phyloP scores from a whole-genome alignment of 2,329 filamentous ascomycete species.

The Alternaria hordeiaustralica region DNA sequence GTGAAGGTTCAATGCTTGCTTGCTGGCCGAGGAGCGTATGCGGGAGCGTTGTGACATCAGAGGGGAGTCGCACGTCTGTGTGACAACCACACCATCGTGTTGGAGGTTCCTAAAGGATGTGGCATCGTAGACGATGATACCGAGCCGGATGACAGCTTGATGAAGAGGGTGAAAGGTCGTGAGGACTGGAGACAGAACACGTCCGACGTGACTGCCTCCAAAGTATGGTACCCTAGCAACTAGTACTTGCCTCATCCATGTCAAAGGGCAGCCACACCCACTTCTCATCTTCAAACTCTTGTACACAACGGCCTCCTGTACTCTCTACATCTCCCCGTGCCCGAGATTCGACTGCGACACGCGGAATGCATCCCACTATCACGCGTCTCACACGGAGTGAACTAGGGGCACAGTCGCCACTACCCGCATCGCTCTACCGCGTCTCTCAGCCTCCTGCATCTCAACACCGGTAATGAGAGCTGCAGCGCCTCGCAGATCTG shows the following conservation, averaged over 20 bases:
- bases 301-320: background rate
- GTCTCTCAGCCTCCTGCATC: background rate
- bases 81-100: background rate
- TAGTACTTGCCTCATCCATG: slow-evolving; percentile 29
- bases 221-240: slow-evolving; percentile 32
- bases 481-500: background rate
- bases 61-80: background rate
- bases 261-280: slow-evolving; percentile 19
- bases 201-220: slow-evolving; percentile 16
- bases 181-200: slow-evolving; percentile 2
- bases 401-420: slow-evolving; percentile 1
- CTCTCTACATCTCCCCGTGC: background rate
- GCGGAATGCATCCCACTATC: background rate
- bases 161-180: slow-evolving; percentile 6
- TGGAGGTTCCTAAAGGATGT: background rate
- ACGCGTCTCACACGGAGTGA: background rate
- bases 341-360: background rate
- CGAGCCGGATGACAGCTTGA: slow-evolving; percentile 4
- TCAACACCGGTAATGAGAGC: background rate
- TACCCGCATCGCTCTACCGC: background rate
- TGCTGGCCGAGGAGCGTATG: background rate
- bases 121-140: background rate
- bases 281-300: slow-evolving; percentile 8
- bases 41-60: background rate
- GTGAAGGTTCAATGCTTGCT: background rate